These are phyloP conservation scores for Albugo candida DNA, from an alignment of 352 stramenopile species.

Conservation along the genomic window DNA sequence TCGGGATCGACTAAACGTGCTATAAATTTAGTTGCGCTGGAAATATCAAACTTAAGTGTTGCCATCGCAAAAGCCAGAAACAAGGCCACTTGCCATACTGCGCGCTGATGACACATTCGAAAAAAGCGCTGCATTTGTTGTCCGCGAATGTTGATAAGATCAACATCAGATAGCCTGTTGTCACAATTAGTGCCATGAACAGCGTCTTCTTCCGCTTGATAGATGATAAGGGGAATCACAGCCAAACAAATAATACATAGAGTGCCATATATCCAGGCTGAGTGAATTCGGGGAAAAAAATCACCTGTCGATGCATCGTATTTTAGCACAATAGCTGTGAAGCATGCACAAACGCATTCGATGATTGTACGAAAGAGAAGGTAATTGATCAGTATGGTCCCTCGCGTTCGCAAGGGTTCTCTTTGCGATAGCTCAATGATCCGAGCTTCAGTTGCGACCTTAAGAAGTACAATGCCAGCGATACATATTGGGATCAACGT, in stretches of 20 bases:
- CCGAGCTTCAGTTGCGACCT: constrained; percentile 67
- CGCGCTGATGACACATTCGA: constrained; percentile 48
- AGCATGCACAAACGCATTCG: constrained; percentile 19
- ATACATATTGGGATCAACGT: constrained; percentile 56
- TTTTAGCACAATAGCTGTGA: constrained; percentile 9
- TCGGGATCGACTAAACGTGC: constrained; percentile 16
- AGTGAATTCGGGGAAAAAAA: constrained; percentile 9
- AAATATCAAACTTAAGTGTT: constrained; percentile 37
- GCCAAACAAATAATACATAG: neutral
- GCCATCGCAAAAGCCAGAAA: constrained; percentile 38
- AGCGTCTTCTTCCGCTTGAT: too few species aligned
- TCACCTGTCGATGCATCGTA: constrained; percentile 7
- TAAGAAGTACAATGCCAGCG: constrained; percentile 64
- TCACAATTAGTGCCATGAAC: too few species aligned
- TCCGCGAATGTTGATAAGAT: too few species aligned
- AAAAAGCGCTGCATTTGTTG: constrained; percentile 13
- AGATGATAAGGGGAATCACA: too few species aligned
- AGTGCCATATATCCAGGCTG: constrained; percentile 3
- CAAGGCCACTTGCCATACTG: constrained; percentile 58
- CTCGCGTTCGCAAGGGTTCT: constrained; percentile 41
- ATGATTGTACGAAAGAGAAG: constrained; percentile 19
- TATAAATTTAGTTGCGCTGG: constrained; percentile 19
- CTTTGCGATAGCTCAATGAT: constrained; percentile 64
- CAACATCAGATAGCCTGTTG: too few species aligned
- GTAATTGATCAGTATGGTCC: constrained; percentile 34